Evolutionary conservation across 352 stramenopile species (phyloP).

Genomic region (Aphanomyces euteiches): DNA sequence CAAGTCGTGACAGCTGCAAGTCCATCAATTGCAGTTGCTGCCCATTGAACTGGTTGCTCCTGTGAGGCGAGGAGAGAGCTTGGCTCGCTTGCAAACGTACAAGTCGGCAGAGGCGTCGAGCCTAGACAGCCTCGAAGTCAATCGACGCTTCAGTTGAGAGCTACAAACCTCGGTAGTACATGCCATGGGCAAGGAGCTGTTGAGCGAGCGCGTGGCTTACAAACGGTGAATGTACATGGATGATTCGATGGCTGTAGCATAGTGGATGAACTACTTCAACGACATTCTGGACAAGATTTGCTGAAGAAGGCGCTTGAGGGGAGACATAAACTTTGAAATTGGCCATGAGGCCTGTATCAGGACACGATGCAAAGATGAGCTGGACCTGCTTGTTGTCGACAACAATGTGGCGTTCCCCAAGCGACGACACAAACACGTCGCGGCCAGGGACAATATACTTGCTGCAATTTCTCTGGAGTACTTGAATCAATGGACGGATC

Average conservation of each 20-base stretch:
- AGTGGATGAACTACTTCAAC: conserved; percentile 9
- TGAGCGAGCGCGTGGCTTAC: background rate
- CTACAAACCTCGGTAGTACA: conserved; percentile 4
- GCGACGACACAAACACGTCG: conserved; percentile 4
- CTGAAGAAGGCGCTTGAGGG: background rate
- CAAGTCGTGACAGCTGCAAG: background rate
- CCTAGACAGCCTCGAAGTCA: background rate
- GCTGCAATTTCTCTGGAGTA: background rate
- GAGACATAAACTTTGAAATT: background rate
- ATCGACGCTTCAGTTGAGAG: background rate
- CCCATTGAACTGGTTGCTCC: background rate
- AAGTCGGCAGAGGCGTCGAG: background rate
- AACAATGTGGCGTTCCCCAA: background rate
- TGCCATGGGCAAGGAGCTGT: background rate
- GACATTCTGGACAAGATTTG: background rate
- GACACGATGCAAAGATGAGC: background rate
- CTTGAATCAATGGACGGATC: background rate
- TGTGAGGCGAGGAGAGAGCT: background rate
- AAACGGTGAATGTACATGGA: conserved; percentile 4
- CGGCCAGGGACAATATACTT: background rate
- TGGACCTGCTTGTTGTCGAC: conserved; percentile 3
- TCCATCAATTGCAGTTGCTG: background rate
- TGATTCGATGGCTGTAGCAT: background rate
- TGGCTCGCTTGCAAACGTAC: background rate
- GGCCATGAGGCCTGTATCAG: background rate